Base-by-base conservation (phyloP, 2,329 filamentous ascomycete genomes). In the Colletotrichum sp. region DNA sequence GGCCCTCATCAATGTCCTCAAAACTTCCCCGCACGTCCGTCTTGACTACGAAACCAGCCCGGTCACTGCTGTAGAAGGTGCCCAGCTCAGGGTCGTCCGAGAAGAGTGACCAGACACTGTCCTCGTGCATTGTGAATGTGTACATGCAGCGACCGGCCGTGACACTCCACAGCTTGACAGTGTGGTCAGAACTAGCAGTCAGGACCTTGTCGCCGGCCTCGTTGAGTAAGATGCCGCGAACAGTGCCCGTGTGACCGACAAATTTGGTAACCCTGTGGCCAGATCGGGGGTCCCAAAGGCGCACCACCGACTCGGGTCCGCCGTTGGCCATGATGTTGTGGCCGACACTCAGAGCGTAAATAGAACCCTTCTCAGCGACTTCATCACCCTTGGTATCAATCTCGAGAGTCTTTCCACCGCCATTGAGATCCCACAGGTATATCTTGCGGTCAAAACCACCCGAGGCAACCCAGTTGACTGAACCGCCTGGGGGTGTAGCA, bases 91-190 rank as follows among this genome's bases (percentile, higher is more conserved):
- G 95, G 78, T 98, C 92, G 68, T 96, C 93, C 0, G 97, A 98
- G 83, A 94, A 98, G 27, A 99, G 88, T 2, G 95, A 97, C 97
- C 97, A 99, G 27, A 99, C 95, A 81, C 96, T 98, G 81, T 98
- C 95, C 81, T 98, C 98, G 85, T 99, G 97, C 97, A 99, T 99
- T 69, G 96, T 98, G 78, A 99, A 90, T 1, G 97, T 99, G 84
- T 98, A 95, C 93, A 98, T 96, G 87, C 97, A 99, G 78, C 97
- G 90, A 69, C 97, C 97, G 27, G 95, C 96, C 13, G 94, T 97
- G 78, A 98, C 93, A 77, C 96, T 98, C 97, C 97, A 99, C 72
- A 98, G 92, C 86, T 99, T 99, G 86, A 99, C 93, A 0, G 97
- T 98, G 84, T 98, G 95, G 82, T 99, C 97, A 2, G 96, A 96